phyloP scores from a whole-genome alignment of 2,329 filamentous ascomycete genomes.

The Trichophyton simii region DNA sequence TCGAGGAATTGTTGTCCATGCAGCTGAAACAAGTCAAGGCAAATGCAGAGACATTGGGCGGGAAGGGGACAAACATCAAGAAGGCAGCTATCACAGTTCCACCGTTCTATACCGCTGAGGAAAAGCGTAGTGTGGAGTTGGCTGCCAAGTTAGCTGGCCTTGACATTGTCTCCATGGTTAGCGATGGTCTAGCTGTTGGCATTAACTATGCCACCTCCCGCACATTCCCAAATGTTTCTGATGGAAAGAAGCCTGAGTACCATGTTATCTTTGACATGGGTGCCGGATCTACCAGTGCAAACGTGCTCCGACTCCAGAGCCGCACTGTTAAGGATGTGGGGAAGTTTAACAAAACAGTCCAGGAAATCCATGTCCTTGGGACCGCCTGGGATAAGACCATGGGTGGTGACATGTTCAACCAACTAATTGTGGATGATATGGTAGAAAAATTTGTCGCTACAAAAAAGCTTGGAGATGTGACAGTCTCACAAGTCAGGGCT shows the following conservation, averaged over 20 bases:
- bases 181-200: slow-evolving; percentile 82
- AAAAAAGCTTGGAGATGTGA: slow-evolving; percentile 38
- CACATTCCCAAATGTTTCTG: slow-evolving; percentile 71
- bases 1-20: slow-evolving; percentile 95
- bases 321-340: slow-evolving; percentile 81
- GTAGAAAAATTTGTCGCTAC: slow-evolving; percentile 63
- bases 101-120: slow-evolving; percentile 77
- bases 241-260: slow-evolving; percentile 76
- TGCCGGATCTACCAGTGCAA: slow-evolving; percentile 83
- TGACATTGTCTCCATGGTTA: slow-evolving; percentile 71
- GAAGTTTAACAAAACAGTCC: slow-evolving; percentile 89
- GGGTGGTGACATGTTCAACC: slow-evolving; percentile 80
- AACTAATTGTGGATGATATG: slow-evolving; percentile 81
- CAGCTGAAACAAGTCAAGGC: slow-evolving; percentile 80
- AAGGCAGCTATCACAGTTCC: slow-evolving; percentile 84
- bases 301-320: slow-evolving; percentile 78
- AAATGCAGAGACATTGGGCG: slow-evolving; percentile 76
- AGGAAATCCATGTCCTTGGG: slow-evolving; percentile 83
- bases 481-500: slow-evolving; percentile 39
- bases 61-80: slow-evolving; percentile 58
- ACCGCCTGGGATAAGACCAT: slow-evolving; percentile 80
- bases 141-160: slow-evolving; percentile 81
- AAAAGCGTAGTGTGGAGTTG: slow-evolving; percentile 72
- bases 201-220: slow-evolving; percentile 89
- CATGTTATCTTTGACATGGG: slow-evolving; percentile 98